A percentile compares a stretch with the other conserved stretches of the same genome.
Evolutionary conservation across 2,329 filamentous ascomycete genomes (phyloP).

Genomic region (Fusarium sp.): DNA sequence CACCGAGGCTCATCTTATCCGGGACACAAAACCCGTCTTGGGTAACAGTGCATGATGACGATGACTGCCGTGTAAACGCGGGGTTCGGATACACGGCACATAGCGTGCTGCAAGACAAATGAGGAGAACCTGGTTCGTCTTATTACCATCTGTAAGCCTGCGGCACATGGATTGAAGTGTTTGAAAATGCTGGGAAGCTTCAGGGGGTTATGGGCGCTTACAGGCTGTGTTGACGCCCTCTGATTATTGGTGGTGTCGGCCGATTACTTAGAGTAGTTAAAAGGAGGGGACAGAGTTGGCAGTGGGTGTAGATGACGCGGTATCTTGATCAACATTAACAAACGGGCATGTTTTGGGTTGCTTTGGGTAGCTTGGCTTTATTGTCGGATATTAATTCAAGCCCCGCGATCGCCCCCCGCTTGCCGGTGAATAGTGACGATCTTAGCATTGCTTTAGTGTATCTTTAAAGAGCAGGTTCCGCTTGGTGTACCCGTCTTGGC

Average conservation of each 20-base stretch:
- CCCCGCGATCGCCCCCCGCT: not conserved
- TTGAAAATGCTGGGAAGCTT: no score
- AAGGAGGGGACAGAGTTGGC: constrained; percentile 13
- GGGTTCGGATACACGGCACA: constrained; percentile 42
- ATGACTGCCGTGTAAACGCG: constrained; percentile 27
- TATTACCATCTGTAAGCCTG: not conserved
- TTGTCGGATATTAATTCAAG: constrained; percentile 5
- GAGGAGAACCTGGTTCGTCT: not conserved
- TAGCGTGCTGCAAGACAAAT: constrained; percentile 5
- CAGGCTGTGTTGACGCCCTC: not conserved
- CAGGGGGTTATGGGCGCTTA: not conserved
- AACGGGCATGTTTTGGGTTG: no score
- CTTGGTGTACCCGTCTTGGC: not conserved
- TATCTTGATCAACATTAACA: not conserved
- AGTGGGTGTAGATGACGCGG: constrained; percentile 1
- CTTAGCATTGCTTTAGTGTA: no score
- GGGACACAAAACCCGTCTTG: constrained; percentile 20
- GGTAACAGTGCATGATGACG: constrained; percentile 22
- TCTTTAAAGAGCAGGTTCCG: not conserved
- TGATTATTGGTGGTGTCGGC: not conserved
- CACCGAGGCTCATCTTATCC: constrained; percentile 36
- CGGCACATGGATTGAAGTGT: not conserved
- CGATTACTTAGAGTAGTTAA: not conserved
- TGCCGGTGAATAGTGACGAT: no score
- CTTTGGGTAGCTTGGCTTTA: no score